phyloP scores from a whole-genome alignment of 2,329 filamentous ascomycete genomes.

The Monosporascus sp. region DNA sequence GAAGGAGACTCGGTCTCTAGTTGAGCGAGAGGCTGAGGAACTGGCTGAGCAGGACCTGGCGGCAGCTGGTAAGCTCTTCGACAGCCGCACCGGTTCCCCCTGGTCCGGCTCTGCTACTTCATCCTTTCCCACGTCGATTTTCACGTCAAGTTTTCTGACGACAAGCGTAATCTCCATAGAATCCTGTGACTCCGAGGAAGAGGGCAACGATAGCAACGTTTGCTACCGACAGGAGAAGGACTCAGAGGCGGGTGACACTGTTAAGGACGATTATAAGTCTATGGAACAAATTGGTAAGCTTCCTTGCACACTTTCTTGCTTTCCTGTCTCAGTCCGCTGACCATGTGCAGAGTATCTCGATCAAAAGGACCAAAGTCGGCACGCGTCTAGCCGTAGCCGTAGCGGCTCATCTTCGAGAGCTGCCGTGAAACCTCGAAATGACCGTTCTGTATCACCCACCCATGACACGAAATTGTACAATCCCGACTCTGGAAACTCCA shows the following conservation, averaged over 20 bases:
- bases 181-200: conserved; percentile 17
- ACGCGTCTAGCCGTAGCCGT: neutral
- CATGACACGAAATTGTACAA: conserved; percentile 1
- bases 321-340: conserved; percentile 1
- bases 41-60: conserved; percentile 20
- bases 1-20: conserved; percentile 7
- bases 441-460: conserved; percentile 1
- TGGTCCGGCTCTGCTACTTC: conserved; percentile 13
- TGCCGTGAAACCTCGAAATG: neutral
- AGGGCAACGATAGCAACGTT: conserved; percentile 7
- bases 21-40: conserved; percentile 15
- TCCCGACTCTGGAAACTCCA: conserved; percentile 1
- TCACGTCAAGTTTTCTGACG: conserved; percentile 11
- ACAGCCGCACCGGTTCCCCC: conserved; percentile 9
- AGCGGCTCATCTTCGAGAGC: neutral
- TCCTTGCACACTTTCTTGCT: neutral
- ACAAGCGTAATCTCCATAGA: conserved; percentile 24
- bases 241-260: conserved; percentile 8
- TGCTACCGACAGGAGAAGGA: conserved; percentile 10
- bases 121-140: conserved; percentile 9
- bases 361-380: conserved; percentile 8
- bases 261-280: neutral
- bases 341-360: conserved; percentile 13
- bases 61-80: conserved; percentile 22
- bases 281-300: conserved; percentile 17